phyloP scores from a whole-genome alignment of 768 basidiomycete species.

The Tylopilus subfusipes region DNA sequence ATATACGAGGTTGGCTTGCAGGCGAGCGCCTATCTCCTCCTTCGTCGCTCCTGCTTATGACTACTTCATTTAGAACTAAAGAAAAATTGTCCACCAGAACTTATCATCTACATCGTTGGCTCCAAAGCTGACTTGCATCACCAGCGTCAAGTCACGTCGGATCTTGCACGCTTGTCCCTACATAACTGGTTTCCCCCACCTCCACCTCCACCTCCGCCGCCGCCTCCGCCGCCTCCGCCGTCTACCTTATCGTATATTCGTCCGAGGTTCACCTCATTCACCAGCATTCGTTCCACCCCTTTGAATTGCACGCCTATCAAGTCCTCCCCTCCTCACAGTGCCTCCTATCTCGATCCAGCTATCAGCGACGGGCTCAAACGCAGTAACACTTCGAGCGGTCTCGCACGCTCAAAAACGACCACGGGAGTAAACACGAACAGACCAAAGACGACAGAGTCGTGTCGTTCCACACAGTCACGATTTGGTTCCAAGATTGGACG shows the following conservation, averaged over 20 bases:
- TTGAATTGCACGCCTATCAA: conserved; percentile 42
- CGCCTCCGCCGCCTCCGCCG: conserved; percentile 51
- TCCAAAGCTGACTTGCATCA: conserved; percentile 81
- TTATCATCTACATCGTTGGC: conserved; percentile 94
- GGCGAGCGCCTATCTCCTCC: conserved; percentile 44
- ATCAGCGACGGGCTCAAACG: conserved; percentile 51
- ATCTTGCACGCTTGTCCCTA: conserved; percentile 78
- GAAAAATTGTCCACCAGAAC: conserved; percentile 83
- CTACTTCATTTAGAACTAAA: conserved; percentile 60
- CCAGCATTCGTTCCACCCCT: conserved; percentile 62
- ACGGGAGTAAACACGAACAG: conserved; percentile 31
- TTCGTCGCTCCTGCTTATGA: not conserved
- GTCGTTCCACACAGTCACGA: conserved; percentile 47
- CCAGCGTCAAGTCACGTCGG: conserved; percentile 73
- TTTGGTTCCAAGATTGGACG: conserved; percentile 56
- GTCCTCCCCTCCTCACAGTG: conserved; percentile 51
- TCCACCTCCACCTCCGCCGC: conserved; percentile 60
- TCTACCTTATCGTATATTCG: conserved; percentile 37
- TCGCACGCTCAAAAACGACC: conserved; percentile 50
- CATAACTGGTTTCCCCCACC: conserved; percentile 89
- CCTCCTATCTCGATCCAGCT: conserved; percentile 62
- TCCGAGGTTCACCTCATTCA: conserved; percentile 36
- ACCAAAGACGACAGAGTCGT: conserved; percentile 37
- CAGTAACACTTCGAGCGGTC: conserved; percentile 46
- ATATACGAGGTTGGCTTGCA: conserved; percentile 88